Conservation (phyloP, 257 asterid genomes). For the Nyctanthes arbortristis region DNA sequence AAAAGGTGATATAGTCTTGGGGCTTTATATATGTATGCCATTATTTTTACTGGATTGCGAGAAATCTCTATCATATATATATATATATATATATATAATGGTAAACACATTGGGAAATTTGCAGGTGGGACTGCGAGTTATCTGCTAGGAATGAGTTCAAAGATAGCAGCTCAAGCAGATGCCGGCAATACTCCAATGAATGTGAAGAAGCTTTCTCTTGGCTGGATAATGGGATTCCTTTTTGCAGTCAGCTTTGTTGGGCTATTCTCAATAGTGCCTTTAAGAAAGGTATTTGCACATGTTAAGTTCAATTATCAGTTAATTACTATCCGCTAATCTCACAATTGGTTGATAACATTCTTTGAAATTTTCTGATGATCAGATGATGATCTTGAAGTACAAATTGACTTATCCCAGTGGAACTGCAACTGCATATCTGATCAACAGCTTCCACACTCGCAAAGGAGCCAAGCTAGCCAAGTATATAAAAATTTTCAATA, state of each 20-base stretch:
- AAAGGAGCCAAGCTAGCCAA: slow-evolving; percentile 74
- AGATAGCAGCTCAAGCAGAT: slow-evolving; percentile 49
- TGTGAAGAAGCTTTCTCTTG: slow-evolving; percentile 49
- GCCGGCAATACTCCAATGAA: slow-evolving; percentile 49
- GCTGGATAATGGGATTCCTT: slow-evolving; percentile 68
- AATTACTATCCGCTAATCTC: background rate
- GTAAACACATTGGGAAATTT: background rate
- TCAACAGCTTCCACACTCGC: slow-evolving; percentile 87
- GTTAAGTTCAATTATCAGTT: background rate
- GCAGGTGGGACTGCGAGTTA: slow-evolving; percentile 84
- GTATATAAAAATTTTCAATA: slow-evolving; percentile 24
- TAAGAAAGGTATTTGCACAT: slow-evolving; percentile 52
- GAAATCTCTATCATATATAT: too few species aligned
- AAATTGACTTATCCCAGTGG: slow-evolving; percentile 88
- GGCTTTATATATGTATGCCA: too few species aligned
- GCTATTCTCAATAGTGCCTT: slow-evolving; percentile 70
- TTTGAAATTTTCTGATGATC: background rate
- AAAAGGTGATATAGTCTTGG: too few species aligned
- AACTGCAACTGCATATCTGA: slow-evolving; percentile 82
- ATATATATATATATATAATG: too few species aligned
- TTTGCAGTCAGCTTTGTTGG: slow-evolving; percentile 75
- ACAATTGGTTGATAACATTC: background rate
- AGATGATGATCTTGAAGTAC: slow-evolving; percentile 80
- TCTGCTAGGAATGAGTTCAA: slow-evolving; percentile 64
- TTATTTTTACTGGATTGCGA: too few species aligned